Evolutionary conservation across 345 rosid genomes (phyloP).

Genomic region (Eucalyptus brandiana): DNA sequence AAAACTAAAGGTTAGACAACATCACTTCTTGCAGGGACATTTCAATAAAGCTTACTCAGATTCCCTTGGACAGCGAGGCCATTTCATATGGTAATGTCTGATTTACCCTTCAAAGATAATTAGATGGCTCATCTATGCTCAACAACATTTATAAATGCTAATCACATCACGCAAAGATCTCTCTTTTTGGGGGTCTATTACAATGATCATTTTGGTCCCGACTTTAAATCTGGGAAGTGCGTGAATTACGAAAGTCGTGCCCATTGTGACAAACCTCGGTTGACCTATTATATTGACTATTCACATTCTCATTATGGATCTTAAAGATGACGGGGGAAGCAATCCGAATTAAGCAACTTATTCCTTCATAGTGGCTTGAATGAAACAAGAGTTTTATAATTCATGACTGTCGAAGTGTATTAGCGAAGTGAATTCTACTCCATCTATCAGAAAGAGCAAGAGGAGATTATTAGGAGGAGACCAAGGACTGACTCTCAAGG

Average conservation of each 20-base stretch:
- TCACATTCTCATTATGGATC: not conserved
- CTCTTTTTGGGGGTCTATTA: not conserved
- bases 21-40: not conserved
- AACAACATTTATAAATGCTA: not conserved
- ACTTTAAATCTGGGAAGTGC: not conserved
- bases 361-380: no score
- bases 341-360: no score
- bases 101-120: not conserved
- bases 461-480: constrained; percentile 7
- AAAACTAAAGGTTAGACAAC: not conserved
- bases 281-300: not conserved
- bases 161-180: not conserved
- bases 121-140: not conserved
- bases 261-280: not conserved
- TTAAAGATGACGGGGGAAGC: no score
- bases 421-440: not conserved
- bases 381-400: no score
- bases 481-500: constrained; percentile 13
- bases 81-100: not conserved
- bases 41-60: not conserved
- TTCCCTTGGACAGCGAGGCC: not conserved
- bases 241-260: not conserved
- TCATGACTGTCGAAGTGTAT: not conserved
- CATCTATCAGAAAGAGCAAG: constrained; percentile 23
- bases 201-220: not conserved